These are phyloP conservation scores for Mitragyna speciosa DNA, from an alignment of 257 asterid species.

Conservation along the genomic window DNA sequence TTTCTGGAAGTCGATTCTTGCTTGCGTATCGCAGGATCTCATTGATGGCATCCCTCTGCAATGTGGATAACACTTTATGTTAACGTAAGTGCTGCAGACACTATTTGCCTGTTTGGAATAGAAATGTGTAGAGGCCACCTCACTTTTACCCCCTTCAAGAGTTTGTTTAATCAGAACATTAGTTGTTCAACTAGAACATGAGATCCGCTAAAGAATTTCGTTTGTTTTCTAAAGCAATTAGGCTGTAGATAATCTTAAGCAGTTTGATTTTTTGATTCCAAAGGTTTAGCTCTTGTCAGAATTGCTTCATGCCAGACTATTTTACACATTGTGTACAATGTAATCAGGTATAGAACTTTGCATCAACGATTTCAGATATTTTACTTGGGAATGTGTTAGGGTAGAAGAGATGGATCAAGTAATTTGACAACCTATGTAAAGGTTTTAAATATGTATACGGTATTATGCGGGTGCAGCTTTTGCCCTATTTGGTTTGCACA, in stretches of 20 bases:
- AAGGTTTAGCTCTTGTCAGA: no score
- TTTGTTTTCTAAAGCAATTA: not conserved
- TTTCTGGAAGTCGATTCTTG: conserved; percentile 80
- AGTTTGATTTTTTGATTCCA: no score
- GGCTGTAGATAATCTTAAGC: not conserved
- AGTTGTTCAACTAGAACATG: not conserved
- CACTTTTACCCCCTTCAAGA: not conserved
- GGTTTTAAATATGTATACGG: no score
- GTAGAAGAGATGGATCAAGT: no score
- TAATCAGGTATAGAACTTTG: no score
- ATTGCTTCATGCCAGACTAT: no score
- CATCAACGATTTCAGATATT: no score
- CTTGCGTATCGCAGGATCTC: conserved; percentile 72
- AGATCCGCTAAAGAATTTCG: not conserved
- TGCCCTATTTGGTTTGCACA: not conserved
- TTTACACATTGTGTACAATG: no score
- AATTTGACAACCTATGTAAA: no score
- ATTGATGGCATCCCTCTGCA: conserved; percentile 78
- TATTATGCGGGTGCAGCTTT: not conserved
- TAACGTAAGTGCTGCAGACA: not conserved
- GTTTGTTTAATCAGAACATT: not conserved
- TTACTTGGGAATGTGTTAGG: no score
- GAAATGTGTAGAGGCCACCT: not conserved
- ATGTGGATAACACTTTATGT: not conserved
- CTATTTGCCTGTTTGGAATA: not conserved